Conservation (phyloP, 2,329 filamentous ascomycete species). For the Calonectria pteridis region DNA sequence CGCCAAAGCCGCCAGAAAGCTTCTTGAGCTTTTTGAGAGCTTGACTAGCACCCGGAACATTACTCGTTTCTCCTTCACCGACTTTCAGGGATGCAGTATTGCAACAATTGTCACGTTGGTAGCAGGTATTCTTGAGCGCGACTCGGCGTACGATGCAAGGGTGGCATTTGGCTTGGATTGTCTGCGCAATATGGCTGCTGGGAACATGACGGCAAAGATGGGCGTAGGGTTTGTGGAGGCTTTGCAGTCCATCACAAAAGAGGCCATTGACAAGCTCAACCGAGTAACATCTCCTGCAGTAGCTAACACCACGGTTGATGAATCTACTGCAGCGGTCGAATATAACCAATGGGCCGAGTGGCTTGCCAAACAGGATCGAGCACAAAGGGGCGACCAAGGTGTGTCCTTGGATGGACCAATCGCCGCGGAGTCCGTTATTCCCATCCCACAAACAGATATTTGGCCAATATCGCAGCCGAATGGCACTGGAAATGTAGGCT, state of each 20-base stretch:
- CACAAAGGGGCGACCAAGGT: not conserved
- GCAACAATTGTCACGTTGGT: slow-evolving; percentile 52
- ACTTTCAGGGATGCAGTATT: slow-evolving; percentile 55
- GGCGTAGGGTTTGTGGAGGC: slow-evolving; percentile 44
- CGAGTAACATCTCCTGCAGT: not conserved
- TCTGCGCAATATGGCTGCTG: slow-evolving; percentile 50
- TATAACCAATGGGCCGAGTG: slow-evolving; percentile 41
- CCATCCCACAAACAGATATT: not conserved
- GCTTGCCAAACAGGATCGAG: slow-evolving; percentile 30
- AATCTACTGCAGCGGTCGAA: not conserved
- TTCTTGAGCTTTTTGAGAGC: slow-evolving; percentile 48
- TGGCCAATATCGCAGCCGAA: not conserved
- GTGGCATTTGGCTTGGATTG: slow-evolving; percentile 49
- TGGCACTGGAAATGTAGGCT: not conserved
- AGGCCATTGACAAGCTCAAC: slow-evolving; percentile 34
- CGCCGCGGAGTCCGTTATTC: not conserved
- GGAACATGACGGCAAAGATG: slow-evolving; percentile 43
- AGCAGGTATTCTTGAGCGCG: slow-evolving; percentile 50
- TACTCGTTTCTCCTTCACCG: slow-evolving; percentile 53
- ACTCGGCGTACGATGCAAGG: slow-evolving; percentile 46
- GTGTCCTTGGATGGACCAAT: not conserved
- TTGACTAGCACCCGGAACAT: slow-evolving; percentile 46
- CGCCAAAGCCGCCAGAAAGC: slow-evolving; percentile 48
- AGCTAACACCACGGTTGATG: not conserved
- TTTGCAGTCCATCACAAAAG: slow-evolving; percentile 37